phyloP scores from a whole-genome alignment of 2,329 filamentous ascomycete species.

The Hymenoscyphus linearis region DNA sequence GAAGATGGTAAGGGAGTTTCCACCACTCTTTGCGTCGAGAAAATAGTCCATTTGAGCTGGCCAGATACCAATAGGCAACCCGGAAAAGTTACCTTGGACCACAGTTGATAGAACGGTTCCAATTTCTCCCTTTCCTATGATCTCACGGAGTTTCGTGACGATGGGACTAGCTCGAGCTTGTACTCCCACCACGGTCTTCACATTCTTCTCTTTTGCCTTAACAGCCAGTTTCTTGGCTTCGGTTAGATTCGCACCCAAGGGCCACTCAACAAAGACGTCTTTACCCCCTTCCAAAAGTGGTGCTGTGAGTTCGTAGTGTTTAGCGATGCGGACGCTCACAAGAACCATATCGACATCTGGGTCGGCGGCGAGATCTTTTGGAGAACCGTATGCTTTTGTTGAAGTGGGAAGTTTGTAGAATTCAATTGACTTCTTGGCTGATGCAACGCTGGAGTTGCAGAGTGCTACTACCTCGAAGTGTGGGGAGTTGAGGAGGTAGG shows the following conservation, averaged over 20 bases:
- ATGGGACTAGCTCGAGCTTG: constrained; percentile 40
- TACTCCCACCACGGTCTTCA: constrained; percentile 42
- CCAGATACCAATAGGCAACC: constrained; percentile 1
- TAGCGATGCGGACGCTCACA: constrained; percentile 38
- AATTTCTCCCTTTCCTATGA: constrained; percentile 39
- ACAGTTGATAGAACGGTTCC: constrained; percentile 34
- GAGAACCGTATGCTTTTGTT: constrained; percentile 39
- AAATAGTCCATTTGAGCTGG: constrained; percentile 14
- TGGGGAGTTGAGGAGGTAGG: constrained; percentile 27
- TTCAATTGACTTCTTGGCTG: constrained; percentile 38
- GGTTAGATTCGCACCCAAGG: constrained; percentile 36
- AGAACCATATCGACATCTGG: constrained; percentile 44
- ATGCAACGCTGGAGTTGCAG: constrained; percentile 41
- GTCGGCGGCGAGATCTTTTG: constrained; percentile 39
- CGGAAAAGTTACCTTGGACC: constrained; percentile 3
- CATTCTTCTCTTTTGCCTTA: constrained; percentile 37
- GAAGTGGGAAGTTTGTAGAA: constrained; percentile 34
- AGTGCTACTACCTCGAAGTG: constrained; percentile 42
- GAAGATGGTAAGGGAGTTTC: constrained; percentile 10
- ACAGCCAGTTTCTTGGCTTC: constrained; percentile 39
- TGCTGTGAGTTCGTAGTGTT: constrained; percentile 38
- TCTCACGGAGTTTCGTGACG: constrained; percentile 37
- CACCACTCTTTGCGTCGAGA: constrained; percentile 12
- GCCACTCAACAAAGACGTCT: constrained; percentile 47
- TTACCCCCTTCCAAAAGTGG: constrained; percentile 42